These are phyloP conservation scores for Eucalyptus regnans DNA, from an alignment of 345 rosid genomes.

Conservation along the genomic window DNA sequence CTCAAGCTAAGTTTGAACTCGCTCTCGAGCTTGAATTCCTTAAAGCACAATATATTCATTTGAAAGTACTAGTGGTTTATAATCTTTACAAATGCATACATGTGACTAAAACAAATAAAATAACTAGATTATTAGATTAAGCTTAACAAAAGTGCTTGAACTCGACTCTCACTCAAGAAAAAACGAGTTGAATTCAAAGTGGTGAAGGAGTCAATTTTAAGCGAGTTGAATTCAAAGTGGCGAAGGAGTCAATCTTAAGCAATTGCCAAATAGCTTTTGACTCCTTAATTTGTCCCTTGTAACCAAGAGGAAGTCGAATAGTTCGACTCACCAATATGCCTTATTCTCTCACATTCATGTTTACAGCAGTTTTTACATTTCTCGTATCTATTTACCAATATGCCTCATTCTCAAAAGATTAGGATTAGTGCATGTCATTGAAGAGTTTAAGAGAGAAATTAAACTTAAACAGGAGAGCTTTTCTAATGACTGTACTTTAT, in stretches of 20 bases:
- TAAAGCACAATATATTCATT: not conserved
- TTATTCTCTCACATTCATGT: not conserved
- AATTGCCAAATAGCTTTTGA: not conserved
- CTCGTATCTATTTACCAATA: too few relatives aligned
- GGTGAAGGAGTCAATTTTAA: not conserved
- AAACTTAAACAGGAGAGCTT: not conserved
- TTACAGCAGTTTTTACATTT: not conserved
- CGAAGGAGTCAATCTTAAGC: not conserved
- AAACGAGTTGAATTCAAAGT: not conserved
- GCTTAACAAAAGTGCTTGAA: not conserved
- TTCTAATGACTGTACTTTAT: not conserved
- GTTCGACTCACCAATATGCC: not conserved
- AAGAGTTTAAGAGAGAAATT: not conserved
- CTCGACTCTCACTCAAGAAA: not conserved
- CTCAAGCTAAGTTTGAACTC: not conserved
- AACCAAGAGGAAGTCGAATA: not conserved
- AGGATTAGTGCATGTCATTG: rapidly evolving
- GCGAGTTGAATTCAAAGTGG: not conserved
- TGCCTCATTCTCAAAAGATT: not conserved
- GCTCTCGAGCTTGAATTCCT: not conserved
- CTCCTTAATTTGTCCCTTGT: not conserved
- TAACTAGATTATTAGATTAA: not conserved
- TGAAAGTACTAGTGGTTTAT: not conserved
- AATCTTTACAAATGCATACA: not conserved
- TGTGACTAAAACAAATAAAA: not conserved